Percentiles rank a stretch among this genome's conserved stretches.
These are phyloP conservation scores for Globisporangium ultimum DNA, from an alignment of 352 stramenopile genomes.

Conservation along the genomic window DNA sequence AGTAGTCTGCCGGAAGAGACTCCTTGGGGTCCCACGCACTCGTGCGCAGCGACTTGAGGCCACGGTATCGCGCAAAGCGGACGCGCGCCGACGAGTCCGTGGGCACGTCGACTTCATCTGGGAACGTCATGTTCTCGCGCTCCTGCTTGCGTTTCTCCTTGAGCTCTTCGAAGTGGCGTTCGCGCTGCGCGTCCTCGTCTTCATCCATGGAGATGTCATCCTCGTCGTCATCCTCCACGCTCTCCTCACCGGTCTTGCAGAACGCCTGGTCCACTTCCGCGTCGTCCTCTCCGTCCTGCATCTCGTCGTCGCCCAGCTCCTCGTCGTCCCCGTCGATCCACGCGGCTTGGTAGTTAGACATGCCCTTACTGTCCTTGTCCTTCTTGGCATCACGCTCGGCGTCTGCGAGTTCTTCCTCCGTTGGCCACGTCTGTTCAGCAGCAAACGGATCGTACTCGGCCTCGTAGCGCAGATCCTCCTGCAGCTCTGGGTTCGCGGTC, in stretches of 20 bases:
- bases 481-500: constrained; percentile 49
- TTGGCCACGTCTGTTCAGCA: constrained; percentile 98
- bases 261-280: constrained; percentile 75
- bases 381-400: constrained; percentile 66
- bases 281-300: constrained; percentile 44
- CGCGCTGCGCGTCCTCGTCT: constrained; percentile 45
- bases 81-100: constrained; percentile 55
- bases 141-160: constrained; percentile 87
- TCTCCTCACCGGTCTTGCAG: constrained; percentile 66
- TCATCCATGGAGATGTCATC: constrained; percentile 79
- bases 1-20: constrained; percentile 96
- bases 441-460: constrained; percentile 93
- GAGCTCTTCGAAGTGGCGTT: constrained; percentile 36
- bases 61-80: constrained; percentile 91
- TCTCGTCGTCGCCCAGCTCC: constrained; percentile 46
- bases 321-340: constrained; percentile 89
- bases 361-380: constrained; percentile 45
- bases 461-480: constrained; percentile 83
- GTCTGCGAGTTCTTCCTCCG: constrained; percentile 93
- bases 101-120: constrained; percentile 92
- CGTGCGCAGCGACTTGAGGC: constrained; percentile 95
- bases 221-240: constrained; percentile 53
- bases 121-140: constrained; percentile 93
- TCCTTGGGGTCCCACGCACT: constrained; percentile 98
- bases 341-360: constrained; percentile 93